Percentiles rank a stretch among this genome's conserved stretches.
These are phyloP conservation scores for Aureobasidium musti DNA, from an alignment of 2,329 filamentous ascomycete species.

Conservation along the genomic window DNA sequence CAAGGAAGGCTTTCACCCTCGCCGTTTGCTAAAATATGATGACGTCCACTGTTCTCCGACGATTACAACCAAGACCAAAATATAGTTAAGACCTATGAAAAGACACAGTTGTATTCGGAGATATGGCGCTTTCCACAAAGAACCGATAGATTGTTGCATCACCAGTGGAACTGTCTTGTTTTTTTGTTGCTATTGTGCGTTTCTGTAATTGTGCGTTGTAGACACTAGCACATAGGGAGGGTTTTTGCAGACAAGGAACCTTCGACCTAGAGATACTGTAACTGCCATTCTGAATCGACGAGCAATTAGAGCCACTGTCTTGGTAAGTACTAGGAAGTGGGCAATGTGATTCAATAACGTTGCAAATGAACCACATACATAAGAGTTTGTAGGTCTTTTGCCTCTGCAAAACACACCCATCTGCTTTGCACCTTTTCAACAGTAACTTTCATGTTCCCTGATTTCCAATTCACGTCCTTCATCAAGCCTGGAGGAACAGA, in stretches of 20 bases:
- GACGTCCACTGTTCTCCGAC: no score
- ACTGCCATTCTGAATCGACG: neutral
- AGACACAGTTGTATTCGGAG: no score
- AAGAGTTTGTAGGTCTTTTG: slow-evolving; percentile 7
- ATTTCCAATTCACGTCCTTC: neutral
- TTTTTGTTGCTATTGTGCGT: no score
- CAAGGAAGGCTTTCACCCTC: neutral
- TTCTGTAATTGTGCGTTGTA: no score
- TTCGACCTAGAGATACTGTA: neutral
- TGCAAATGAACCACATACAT: neutral
- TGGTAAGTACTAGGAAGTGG: neutral
- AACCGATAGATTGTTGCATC: no score
- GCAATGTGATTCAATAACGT: neutral
- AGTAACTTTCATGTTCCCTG: neutral
- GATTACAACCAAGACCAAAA: no score
- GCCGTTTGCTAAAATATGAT: no score
- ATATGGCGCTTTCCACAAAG: no score
- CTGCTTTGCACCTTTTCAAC: neutral
- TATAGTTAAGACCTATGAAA: no score
- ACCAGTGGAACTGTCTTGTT: no score
- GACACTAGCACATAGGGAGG: no score
- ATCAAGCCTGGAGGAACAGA: neutral
- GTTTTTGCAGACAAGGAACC: neutral
- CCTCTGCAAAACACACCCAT: neutral
- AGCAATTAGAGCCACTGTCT: neutral